phyloP scores from a whole-genome alignment of 139 green algal genomes.

The Medakamo hakoo region DNA sequence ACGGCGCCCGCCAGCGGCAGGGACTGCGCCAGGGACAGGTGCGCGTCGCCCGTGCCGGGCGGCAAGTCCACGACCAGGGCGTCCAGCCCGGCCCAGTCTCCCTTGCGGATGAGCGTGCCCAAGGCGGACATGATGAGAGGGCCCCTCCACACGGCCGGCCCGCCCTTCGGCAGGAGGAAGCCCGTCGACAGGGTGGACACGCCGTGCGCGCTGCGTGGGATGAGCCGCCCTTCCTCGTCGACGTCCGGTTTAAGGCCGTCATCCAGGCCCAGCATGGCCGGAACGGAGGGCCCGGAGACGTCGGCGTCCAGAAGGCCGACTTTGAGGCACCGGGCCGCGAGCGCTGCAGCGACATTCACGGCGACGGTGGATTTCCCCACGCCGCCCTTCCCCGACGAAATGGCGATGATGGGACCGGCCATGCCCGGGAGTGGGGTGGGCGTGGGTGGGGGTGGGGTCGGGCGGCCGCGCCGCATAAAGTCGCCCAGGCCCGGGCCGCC shows the following conservation, averaged over 20 bases:
- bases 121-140: conserved; percentile 84
- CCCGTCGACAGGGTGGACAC: conserved; percentile 77
- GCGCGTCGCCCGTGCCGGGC: conserved; percentile 49
- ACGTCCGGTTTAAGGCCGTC: conserved; percentile 14
- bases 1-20: conserved; percentile 58
- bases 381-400: conserved; percentile 82
- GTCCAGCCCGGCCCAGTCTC: conserved; percentile 63
- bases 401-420: conserved; percentile 61
- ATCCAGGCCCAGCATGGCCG: conserved; percentile 87
- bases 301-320: conserved; percentile 95
- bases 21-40: conserved; percentile 25
- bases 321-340: conserved; percentile 34
- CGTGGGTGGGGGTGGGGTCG: background rate
- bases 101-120: conserved; percentile 61
- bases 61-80: conserved; percentile 90
- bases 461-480: background rate
- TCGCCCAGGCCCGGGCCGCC: background rate
- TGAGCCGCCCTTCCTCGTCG: conserved; percentile 15
- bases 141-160: conserved; percentile 67
- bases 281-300: conserved; percentile 89
- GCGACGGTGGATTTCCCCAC: conserved; percentile 84
- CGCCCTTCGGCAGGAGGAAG: conserved; percentile 62
- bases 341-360: conserved; percentile 71
- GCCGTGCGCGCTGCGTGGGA: conserved; percentile 53
- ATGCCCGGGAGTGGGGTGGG: conserved; percentile 29